Evolutionary conservation across 1,284 basidiomycete species (phyloP).

Genomic region (Wallemia ichthyophaga): DNA sequence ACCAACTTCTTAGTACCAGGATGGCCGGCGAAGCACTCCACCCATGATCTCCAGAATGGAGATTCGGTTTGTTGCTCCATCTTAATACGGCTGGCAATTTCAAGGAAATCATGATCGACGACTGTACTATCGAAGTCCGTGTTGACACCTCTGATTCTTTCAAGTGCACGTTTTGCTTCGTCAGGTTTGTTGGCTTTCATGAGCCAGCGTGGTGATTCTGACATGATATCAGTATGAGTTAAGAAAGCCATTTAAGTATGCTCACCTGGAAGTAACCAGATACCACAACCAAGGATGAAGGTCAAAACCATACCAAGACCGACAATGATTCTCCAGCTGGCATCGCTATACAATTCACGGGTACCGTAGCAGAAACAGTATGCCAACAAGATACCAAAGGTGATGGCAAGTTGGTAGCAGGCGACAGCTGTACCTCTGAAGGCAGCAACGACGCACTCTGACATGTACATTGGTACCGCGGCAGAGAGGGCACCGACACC

Average conservation of each 20-base stretch:
- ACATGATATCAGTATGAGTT: too few species aligned
- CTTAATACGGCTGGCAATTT: not conserved
- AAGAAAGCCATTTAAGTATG: too few species aligned
- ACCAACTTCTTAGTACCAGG: conserved; percentile 13
- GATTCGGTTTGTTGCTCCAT: not conserved
- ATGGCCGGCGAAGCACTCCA: conserved; percentile 26
- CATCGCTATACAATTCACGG: conserved; percentile 8
- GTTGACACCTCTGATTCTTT: conserved; percentile 26
- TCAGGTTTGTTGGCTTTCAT: conserved; percentile 22
- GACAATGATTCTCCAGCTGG: conserved; percentile 4
- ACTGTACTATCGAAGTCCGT: conserved; percentile 10
- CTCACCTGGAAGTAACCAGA: conserved; percentile 28
- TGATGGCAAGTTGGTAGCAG: conserved; percentile 37
- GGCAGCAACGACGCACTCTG: conserved; percentile 41
- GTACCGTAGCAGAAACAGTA: conserved; percentile 21
- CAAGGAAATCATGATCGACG: conserved; percentile 8
- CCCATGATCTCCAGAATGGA: conserved; percentile 19
- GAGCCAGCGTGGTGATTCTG: conserved; percentile 22
- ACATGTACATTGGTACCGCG: conserved; percentile 43
- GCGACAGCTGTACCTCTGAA: conserved; percentile 41
- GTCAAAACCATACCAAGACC: conserved; percentile 31
- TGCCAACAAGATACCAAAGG: conserved; percentile 28
- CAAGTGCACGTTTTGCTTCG: conserved; percentile 25
- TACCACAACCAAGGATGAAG: conserved; percentile 31
- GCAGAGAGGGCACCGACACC: conserved; percentile 39